Evolutionary conservation across 768 basidiomycete species (phyloP), one percentile per base, ranked within the genome.

Genomic region (Pleurotus ostreatus): DNA sequence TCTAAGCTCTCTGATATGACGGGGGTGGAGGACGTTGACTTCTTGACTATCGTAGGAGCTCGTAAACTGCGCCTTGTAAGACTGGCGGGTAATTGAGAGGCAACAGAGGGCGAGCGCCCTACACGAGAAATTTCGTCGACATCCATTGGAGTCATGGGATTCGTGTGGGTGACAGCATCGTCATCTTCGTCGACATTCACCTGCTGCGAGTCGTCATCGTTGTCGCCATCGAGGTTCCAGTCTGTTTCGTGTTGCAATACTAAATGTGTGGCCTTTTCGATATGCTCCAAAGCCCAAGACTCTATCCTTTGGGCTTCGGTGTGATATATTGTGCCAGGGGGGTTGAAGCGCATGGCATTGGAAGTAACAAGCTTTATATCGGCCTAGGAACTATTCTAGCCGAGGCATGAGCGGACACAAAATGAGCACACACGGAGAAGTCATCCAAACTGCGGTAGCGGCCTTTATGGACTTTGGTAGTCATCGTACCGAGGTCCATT

Each of bases 401-500:
- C 25, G 18, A 45, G 18, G 46, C 23, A 47, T 25, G 49, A 18
- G 13, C 60, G 57, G 51, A 47, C 49, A 49, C 22, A 20, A 18
- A 6, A 43, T n/a, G 47, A 43, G 39, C 15, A 74, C 86, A 57
- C 63, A 90, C 90, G 6, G 82, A 75, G 65, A 92, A 92, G 43
- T 92, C 89, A 56, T 92, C 89, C 47, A 92, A 68, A 2, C 87
- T 88, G 16, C 86, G 79, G 68, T 96, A 96, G 59, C 81, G 83
- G 4, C 89, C 88, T 63, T 73, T 81, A 57, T 78, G 78, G 45
- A 94, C 88, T 70, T 94, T 96, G 55, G 75, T 74, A 16, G 85
- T 71, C 75, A 98, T 89, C 0, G 94, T 94, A 0, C 90, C 89
- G 55, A 98, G 76, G 64, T 98, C 94, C 94, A 98, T 98, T 5